Evolutionary conservation across 306 rosid species (phyloP), one percentile per base, ranked within the genome.

Genomic region (Medicago lupulina): DNA sequence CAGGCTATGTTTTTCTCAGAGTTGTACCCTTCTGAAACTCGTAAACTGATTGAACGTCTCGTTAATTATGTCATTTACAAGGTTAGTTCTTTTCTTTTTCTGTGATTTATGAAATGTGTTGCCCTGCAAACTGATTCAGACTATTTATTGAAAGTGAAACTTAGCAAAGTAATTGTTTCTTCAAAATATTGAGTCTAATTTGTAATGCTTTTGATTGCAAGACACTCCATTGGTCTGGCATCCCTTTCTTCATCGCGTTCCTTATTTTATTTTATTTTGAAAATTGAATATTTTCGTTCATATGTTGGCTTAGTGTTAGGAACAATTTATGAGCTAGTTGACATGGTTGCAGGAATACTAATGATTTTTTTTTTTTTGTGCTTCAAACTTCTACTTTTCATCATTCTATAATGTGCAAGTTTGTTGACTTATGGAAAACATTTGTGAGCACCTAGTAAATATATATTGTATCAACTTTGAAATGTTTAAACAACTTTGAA

Each of bases 61-160:
- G 79, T 88, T 77, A 92, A 92, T 82, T 96, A 96, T 89, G 84
- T 92, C 64, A 85, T 96, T 71, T 96, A 96, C 86, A 96, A 96
- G 98, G 99, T 90, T 73, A 85, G 63, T 54, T 12, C 66, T 82
- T 72, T 83, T 60, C 21, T 46, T 19, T 55, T 49, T 44, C 43
- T 18, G 7, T 46, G 10, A 46, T 55, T 51, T 69, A 50, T 50
- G 60, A 72, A 25, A 50, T 63, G 47, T 51, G 23, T 28, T 38
- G 4, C 18, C 50, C 23, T 70, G 38, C 2, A 25, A 76, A 65
- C 59, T 64, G 41, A 78, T 67, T 65, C 40, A 68, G 60, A 51
- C 53, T 54, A 71, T 74, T 68, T 68, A 1, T 34, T 18, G 63
- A 43, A 59, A 25, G 43, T 46, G 44, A 17, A 44, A 15, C 38